Evolutionary conservation across 495 filamentous ascomycete species (phyloP), one percentile per base, ranked within the genome.

Genomic region (Filosporella fistucella): DNA sequence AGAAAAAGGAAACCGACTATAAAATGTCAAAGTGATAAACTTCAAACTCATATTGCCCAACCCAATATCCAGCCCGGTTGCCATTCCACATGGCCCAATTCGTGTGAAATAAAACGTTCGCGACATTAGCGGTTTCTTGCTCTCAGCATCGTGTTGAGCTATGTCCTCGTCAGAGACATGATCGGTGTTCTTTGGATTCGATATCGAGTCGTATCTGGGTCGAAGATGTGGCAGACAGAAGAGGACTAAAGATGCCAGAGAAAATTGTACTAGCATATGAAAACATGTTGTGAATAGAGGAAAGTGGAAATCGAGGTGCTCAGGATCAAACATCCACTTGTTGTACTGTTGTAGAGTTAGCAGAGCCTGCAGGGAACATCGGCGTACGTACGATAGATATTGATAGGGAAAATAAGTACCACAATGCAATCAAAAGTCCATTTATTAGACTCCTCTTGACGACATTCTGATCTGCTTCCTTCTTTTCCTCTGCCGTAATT

Each of bases 241-340:
- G 28, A 99, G 77, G 17, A 96, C 83, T 14, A 89, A 58, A 21
- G 78, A 81, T 12, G 94, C 78, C 32, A 97, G 76, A 21, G 76
- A 69, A 70, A 99, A 97, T 66, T 99, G 94, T 30, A 99, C 91
- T 24, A 89, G 67, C 90, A 99, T 96, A 69, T 99, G 94, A 58
- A 89, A 63, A 55, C 88, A 88, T 10, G 94, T 99, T 2, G 90
- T 95, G 69, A 97, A 97, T 41, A 99, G 79, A 37, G 94, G 94
- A 52, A 89, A 97, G 37, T 87, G 84, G 62, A 99, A 99, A 58
- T 96, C 77, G 53, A 91, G 78, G 45, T 88, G 82, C 41, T 84
- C 79, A 14, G 82, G 69, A 52, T 86, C 84, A 66, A 99, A 99
- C 94, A 99, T 99, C 94, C 94, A 97, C 74, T 96, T 97, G 72